Evolutionary conservation across 1,139 yeast genomes (phyloP).

Genomic region (Yamadazyma atlantica): DNA sequence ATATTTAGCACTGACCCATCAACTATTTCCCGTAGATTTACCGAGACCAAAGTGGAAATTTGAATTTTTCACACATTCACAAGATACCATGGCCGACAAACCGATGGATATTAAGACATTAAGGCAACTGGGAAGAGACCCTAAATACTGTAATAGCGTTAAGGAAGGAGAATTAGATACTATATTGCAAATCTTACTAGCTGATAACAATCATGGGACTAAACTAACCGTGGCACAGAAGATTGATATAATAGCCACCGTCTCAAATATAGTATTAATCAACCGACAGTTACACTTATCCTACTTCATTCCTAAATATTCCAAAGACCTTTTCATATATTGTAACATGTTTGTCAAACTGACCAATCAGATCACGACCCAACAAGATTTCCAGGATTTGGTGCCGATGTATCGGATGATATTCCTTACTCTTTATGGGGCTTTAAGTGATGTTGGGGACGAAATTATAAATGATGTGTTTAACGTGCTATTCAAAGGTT

Average conservation of each 20-base stretch:
- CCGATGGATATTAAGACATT: slow-evolving; percentile 6
- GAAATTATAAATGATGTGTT: slow-evolving; percentile 14
- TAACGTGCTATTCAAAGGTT: slow-evolving; percentile 15
- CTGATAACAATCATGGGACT: background rate
- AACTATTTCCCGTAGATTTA: no score
- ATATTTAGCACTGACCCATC: no score
- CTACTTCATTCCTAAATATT: slow-evolving; percentile 22
- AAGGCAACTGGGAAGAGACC: slow-evolving; percentile 19
- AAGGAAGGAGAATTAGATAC: slow-evolving; percentile 16
- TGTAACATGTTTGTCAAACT: slow-evolving; percentile 15
- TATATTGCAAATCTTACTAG: slow-evolving; percentile 16
- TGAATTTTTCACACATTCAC: background rate
- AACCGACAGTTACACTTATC: slow-evolving; percentile 23
- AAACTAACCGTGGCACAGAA: slow-evolving; percentile 11
- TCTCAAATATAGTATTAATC: slow-evolving; percentile 25
- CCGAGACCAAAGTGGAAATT: no score
- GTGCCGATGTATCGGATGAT: slow-evolving; percentile 27
- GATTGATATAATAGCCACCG: slow-evolving; percentile 19
- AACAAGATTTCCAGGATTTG: slow-evolving; percentile 16
- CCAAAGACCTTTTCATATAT: slow-evolving; percentile 16
- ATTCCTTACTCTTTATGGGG: slow-evolving; percentile 28
- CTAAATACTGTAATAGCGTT: slow-evolving; percentile 22
- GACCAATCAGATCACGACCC: slow-evolving; percentile 4
- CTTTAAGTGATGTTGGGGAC: slow-evolving; percentile 11
- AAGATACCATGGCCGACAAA: background rate